Base-by-base conservation (phyloP, 305 asterid genomes). In the Ilex paraguariensis region DNA sequence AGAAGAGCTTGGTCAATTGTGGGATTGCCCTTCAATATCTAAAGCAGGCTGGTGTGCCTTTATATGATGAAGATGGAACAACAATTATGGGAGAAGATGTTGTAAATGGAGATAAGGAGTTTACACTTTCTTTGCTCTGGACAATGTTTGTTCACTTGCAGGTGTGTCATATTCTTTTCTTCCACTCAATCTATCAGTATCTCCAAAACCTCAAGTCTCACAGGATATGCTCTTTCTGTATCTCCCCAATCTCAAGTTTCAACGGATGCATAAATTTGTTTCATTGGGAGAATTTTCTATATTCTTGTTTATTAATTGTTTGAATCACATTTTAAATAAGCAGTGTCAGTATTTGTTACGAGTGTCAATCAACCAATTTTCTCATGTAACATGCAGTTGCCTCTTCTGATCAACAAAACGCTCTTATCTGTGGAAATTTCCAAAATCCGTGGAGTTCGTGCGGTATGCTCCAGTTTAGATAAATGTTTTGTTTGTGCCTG, bases 71-170 rank as follows among this genome's bases (percentile, higher is more conserved):
- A 70, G 98, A 92, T 61, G 97, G 91, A 59, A 78, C 80, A 45
- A 81, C 75, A 59, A 81, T 90, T 62, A 74, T 81, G 44, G 88
- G 69, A 60, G 98, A 87, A 54, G 98, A 92, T 77, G 62, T 92
- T 56, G 85, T 81, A 66, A 82, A 76, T 70, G 88, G 87, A 28
- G 98, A 90, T 68, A 87, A 82, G 82, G 98, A 92, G 79, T 93
- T 92, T 51, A 76, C 81, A 60, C 75, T 92, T 66, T 78, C 95
- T 66, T 75, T 90, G 83, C 87, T 90, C 56, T 92, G 98, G 98
- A 90, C 80, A 80, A 81, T 90, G 73, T 92, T 92, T 83, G 89
- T 90, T 73, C 85, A 90, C 84, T 81, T 92, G 69, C 98, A 89
- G 97, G 98, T 92, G 68, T 53, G 61, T 64, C 53, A 60, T 57